Evolutionary conservation across 192 early-diverging fungal genomes (phyloP), one percentile per base, ranked within the genome.

Genomic region (Podochytrium sp.): DNA sequence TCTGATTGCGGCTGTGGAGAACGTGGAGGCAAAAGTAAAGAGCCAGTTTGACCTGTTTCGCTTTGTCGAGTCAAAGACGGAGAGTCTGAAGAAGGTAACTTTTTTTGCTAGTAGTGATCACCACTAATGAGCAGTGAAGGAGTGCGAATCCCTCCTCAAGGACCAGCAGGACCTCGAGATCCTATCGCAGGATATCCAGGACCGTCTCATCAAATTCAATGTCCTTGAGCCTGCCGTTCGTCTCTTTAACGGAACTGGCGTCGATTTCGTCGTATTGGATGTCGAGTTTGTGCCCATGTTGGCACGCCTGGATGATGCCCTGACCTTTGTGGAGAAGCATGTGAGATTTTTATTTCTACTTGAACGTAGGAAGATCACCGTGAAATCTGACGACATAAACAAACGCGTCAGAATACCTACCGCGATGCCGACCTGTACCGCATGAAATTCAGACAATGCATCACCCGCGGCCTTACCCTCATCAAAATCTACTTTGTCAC

Each of bases 401-500:
- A 32, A 20, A 39, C 35, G 18, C 59, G 14, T n/a, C 56, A 90
- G 90, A 76, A 87, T 33, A 83, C 79, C 18, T 96, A 92, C 76
- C 84, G 86, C 30, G 97, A 99, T 80, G 90, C 94, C 5, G 95
- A 96, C 64, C 86, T 98, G 47, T 98, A 97, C 74, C 83, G 92
- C 37, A 94, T 96, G 92, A 86, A 95, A 25, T 98, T 95, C 76
- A 83, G 92, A 23, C 95, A 98, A 73, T 97, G 96, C 78, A 91
- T 96, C 82, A 95, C 95, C n/a, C 89, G 93, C 32, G 93, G 91
- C 4, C 89, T 99, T 79, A 90, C 96, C 25, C 80, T 98, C 39
- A 95, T 99, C 76, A 98, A 98, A 74, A 91, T 95, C 86, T 85
- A 94, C 62, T 88, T 91, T 68, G 89, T 95, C 32, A 87, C 86